These are phyloP conservation scores for Sporisorium reilianum DNA, from an alignment of 1,284 basidiomycete genomes.

Conservation along the genomic window DNA sequence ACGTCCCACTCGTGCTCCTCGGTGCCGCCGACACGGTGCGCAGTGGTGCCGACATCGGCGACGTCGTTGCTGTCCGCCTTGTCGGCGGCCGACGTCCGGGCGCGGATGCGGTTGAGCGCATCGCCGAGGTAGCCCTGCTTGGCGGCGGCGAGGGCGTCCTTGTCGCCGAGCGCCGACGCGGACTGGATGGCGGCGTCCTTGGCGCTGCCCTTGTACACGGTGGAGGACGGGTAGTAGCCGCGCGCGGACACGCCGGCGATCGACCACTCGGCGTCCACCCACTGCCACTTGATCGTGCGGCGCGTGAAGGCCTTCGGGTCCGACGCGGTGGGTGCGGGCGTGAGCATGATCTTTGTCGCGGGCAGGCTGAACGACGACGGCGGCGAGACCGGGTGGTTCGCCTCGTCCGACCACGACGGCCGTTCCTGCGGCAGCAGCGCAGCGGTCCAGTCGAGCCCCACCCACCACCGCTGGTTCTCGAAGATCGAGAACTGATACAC, in stretches of 20 bases:
- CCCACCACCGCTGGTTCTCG: slow-evolving; percentile 93
- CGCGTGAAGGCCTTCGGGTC: slow-evolving; percentile 58
- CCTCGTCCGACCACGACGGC: slow-evolving; percentile 79
- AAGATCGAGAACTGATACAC: slow-evolving; percentile 73
- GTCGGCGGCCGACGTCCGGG: slow-evolving; percentile 3
- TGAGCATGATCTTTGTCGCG: slow-evolving; percentile 67
- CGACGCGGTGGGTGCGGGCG: slow-evolving; percentile 55
- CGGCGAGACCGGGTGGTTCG: slow-evolving; percentile 70
- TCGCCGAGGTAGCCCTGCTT: slow-evolving; percentile 52
- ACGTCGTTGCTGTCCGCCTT: slow-evolving; percentile 9
- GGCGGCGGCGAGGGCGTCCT: slow-evolving; percentile 29
- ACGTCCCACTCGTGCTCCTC: slow-evolving; percentile 71
- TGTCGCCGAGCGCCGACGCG: slow-evolving; percentile 28
- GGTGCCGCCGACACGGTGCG: slow-evolving; percentile 9
- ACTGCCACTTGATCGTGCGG: slow-evolving; percentile 70
- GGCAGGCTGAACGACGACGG: slow-evolving; percentile 74
- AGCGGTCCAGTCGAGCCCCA: slow-evolving; percentile 84
- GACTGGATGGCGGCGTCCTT: slow-evolving; percentile 44
- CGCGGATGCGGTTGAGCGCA: slow-evolving; percentile 43
- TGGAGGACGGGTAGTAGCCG: slow-evolving; percentile 26
- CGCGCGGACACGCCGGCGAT: slow-evolving; percentile 62
- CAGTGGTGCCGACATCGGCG: slow-evolving; percentile 34
- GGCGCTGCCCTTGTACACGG: slow-evolving; percentile 35
- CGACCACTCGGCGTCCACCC: slow-evolving; percentile 71
- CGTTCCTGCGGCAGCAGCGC: slow-evolving; percentile 89